A percentile compares a stretch with the other conserved stretches of the same genome.
These are phyloP conservation scores for Rhinocladiella similis DNA, from an alignment of 2,329 filamentous ascomycete species.

Conservation along the genomic window DNA sequence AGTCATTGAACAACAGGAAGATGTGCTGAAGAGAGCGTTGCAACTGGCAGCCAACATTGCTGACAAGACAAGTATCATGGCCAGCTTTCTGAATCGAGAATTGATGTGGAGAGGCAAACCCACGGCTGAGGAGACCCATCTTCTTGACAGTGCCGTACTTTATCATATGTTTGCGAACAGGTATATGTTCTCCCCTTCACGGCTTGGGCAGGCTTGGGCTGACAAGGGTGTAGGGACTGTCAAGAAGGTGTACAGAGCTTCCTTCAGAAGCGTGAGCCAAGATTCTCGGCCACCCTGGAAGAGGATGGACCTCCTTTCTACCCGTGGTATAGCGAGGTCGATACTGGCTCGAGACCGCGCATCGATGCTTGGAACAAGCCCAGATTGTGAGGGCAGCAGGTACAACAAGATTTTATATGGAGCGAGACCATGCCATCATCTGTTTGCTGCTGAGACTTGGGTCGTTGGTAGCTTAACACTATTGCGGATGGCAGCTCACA, in stretches of 20 bases:
- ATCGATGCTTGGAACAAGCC: constrained; percentile 3
- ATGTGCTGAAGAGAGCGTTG: constrained; percentile 64
- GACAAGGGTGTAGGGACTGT: constrained; percentile 51
- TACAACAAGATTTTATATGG: too few species aligned
- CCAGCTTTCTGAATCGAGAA: constrained; percentile 17
- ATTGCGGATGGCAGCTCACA: constrained; percentile 25
- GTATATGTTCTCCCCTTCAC: neutral
- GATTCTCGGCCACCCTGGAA: constrained; percentile 62
- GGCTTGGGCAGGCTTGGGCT: neutral
- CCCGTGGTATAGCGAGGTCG: constrained; percentile 66
- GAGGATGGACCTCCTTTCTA: constrained; percentile 60
- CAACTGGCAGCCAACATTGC: constrained; percentile 67
- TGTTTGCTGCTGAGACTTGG: too few species aligned
- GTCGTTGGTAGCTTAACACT: too few species aligned
- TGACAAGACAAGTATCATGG: constrained; percentile 58
- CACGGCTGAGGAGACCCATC: constrained; percentile 66
- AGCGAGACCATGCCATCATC: too few species aligned
- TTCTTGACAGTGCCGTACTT: constrained; percentile 57
- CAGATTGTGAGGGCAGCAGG: constrained; percentile 4
- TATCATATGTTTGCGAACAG: constrained; percentile 42
- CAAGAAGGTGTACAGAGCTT: constrained; percentile 68
- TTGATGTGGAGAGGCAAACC: constrained; percentile 19
- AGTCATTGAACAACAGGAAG: constrained; percentile 56
- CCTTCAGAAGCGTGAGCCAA: constrained; percentile 64
- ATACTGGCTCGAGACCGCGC: constrained; percentile 35